Base-by-base conservation (phyloP, 1,139 yeast genomes). In the Yamadazyma pseudoaaseri region DNA sequence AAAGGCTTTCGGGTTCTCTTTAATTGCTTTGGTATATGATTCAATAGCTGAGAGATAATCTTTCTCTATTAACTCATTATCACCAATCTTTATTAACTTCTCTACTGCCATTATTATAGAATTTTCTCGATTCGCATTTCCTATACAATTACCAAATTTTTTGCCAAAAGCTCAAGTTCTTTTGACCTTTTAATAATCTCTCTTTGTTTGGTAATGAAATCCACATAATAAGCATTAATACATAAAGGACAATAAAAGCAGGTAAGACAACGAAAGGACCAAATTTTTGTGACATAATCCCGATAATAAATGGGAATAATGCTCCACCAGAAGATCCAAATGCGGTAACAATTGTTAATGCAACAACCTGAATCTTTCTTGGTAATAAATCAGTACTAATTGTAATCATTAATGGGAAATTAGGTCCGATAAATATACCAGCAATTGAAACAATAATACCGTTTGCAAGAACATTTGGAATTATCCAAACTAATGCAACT, bases 301-400 rank as follows among this genome's bases (percentile, higher is more conserved):
- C 83, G 18, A 74, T 71, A 15, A 76, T 35, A 43, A 78, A 77
- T 10, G 83, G 83, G 43, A 76, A 66, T 3, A 76, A 46, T 3
- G 82, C 81, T 2, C 82, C 83, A 6, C 83, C 83, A 18, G 77
- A 66, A 2, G 79, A 69, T 1, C 83, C 83, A 54, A 76, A 75
- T 0, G 82, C 81, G 0, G 81, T 72, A 47, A 67, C 67, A 23
- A 78, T 66, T 1, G 81, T 76, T 36, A 77, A 51, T 0, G 79
- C 65, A 26, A 74, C 66, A 26, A 73, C 70, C 42, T 73, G 79
- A 34, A 76, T 74, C 48, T 70, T 75, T 38, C 81, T 53, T 1
- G 82, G 82, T 23, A 76, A 48, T 30, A 76, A 58, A 37, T 62
- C 60, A 0, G 73, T 66, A 5, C 70, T 64, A 18, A 67, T 50